Conservation (phyloP, 306 rosid species). For the Lathyrus sativus region DNA sequence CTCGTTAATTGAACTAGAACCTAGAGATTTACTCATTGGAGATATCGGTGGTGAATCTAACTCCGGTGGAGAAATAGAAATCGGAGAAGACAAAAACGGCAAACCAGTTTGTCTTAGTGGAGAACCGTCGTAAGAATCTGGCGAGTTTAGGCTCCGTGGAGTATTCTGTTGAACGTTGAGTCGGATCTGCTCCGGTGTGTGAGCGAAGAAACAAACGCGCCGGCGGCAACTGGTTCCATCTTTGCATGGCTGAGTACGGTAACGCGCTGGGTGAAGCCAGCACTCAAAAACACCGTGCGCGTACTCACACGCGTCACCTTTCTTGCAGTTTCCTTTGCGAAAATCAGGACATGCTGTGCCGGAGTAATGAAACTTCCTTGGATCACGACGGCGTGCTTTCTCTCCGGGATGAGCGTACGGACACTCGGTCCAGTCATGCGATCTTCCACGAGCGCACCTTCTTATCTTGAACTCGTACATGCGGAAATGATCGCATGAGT, state of each 20-base stretch:
- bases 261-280: slow-evolving; percentile 97
- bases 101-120: slow-evolving; percentile 53
- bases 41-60: slow-evolving; percentile 86
- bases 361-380: slow-evolving; percentile 81
- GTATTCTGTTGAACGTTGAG: slow-evolving; percentile 62
- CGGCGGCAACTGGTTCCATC: slow-evolving; percentile 83
- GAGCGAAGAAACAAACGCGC: slow-evolving; percentile 91
- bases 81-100: slow-evolving; percentile 55
- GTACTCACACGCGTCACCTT: slow-evolving; percentile 80
- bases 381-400: slow-evolving; percentile 97
- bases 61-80: slow-evolving; percentile 61
- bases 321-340: slow-evolving; percentile 81
- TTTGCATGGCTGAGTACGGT: slow-evolving; percentile 95
- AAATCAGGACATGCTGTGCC: slow-evolving; percentile 95
- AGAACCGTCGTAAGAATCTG: slow-evolving; percentile 74
- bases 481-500: slow-evolving; percentile 87
- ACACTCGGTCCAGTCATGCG: slow-evolving; percentile 99
- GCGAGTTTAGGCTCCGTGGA: slow-evolving; percentile 51
- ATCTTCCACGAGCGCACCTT: slow-evolving; percentile 84
- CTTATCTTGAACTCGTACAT: slow-evolving; percentile 93
- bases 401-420: slow-evolving; percentile 99
- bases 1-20: slow-evolving; percentile 60
- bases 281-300: slow-evolving; percentile 98
- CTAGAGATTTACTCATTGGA: slow-evolving; percentile 65
- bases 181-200: slow-evolving; percentile 88